These are phyloP conservation scores for Pouteria glomerata DNA, from an alignment of 148 eudicot genomes.

Conservation along the genomic window DNA sequence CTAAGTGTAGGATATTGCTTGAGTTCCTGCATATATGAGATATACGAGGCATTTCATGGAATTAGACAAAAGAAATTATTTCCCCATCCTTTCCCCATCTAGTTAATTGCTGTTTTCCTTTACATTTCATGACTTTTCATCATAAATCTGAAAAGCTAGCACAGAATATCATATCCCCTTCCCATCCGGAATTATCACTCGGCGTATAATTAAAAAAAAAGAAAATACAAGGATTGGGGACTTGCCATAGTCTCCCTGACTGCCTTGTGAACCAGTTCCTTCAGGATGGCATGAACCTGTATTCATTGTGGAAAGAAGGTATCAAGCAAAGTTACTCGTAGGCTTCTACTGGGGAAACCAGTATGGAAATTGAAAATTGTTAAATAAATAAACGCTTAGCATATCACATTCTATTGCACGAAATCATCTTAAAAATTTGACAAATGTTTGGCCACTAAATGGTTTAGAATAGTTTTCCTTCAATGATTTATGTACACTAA, in stretches of 20 bases:
- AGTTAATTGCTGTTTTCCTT: constrained; percentile 1
- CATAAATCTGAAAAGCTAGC: not conserved
- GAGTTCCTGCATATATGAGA: constrained; percentile 62
- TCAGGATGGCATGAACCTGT: constrained; percentile 89
- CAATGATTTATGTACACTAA: not conserved
- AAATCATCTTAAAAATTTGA: not conserved
- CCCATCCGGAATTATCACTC: not conserved
- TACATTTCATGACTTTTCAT: not conserved
- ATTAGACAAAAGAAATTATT: not conserved
- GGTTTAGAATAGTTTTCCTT: not conserved
- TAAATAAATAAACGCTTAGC: not conserved
- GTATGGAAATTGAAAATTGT: not conserved
- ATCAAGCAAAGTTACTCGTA: constrained; percentile 23
- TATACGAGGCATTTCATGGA: constrained; percentile 2
- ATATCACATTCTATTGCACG: not conserved
- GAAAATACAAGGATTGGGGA: not conserved
- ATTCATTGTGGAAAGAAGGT: constrained; percentile 7
- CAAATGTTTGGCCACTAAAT: not conserved
- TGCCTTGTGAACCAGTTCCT: constrained; percentile 84
- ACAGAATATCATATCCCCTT: not conserved
- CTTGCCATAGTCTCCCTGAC: constrained; percentile 76
- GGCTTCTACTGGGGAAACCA: not conserved
- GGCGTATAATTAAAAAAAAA: not conserved
- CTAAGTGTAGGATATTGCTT: constrained; percentile 88
- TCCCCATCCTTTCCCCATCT: not conserved